Evolutionary conservation across 2,329 filamentous ascomycete species (phyloP).

Genomic region (Myotisia sp.): DNA sequence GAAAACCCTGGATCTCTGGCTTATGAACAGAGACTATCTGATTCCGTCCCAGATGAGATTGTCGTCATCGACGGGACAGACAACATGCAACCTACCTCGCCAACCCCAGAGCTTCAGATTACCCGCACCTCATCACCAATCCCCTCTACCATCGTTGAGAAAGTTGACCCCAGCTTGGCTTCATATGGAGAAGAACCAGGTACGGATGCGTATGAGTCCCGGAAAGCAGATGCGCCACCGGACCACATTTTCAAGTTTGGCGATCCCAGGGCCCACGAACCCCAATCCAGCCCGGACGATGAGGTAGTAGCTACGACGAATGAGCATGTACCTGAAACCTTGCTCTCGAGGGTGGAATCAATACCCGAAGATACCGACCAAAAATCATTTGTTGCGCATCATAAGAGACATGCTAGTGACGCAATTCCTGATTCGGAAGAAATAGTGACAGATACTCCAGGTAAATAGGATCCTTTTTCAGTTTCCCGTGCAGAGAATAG

Average conservation of each 20-base stretch:
- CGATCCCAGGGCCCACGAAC: slow-evolving; percentile 11
- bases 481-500: slow-evolving; percentile 23
- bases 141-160: slow-evolving; percentile 47
- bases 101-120: slow-evolving; percentile 23
- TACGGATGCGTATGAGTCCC: slow-evolving; percentile 42
- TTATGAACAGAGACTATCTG: slow-evolving; percentile 43
- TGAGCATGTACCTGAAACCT: slow-evolving; percentile 28
- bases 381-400: slow-evolving; percentile 20
- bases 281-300: neutral
- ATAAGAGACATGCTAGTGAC: slow-evolving; percentile 29
- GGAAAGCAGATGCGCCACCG: slow-evolving; percentile 45
- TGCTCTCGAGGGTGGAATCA: slow-evolving; percentile 31
- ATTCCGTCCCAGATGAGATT: slow-evolving; percentile 51
- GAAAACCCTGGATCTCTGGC: slow-evolving; percentile 48
- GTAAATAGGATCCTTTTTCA: slow-evolving; percentile 35
- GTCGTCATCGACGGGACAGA: slow-evolving; percentile 36
- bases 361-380: slow-evolving; percentile 20
- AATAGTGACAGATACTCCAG: slow-evolving; percentile 35
- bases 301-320: neutral
- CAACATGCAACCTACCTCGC: slow-evolving; percentile 30
- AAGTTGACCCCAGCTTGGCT: slow-evolving; percentile 42
- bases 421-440: slow-evolving; percentile 31
- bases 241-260: slow-evolving; percentile 40
- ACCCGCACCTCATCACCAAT: slow-evolving; percentile 41
- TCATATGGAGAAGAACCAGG: slow-evolving; percentile 49